phyloP scores from a whole-genome alignment of 108 stramenopile species.

The Nitzschia sp. region DNA sequence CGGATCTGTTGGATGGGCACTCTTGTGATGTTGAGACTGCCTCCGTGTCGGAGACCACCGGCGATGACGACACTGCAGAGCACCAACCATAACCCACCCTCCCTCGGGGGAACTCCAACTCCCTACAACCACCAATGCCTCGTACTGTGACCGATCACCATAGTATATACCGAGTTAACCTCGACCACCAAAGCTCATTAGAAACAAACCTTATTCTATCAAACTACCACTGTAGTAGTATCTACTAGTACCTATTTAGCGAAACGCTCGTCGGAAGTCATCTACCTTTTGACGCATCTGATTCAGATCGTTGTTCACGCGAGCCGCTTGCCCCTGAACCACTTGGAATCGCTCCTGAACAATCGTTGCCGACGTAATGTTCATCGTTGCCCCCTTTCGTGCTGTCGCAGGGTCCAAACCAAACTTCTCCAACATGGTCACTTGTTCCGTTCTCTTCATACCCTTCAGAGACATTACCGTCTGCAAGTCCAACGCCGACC shows the following conservation, averaged over 20 bases:
- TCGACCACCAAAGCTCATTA: too few species aligned
- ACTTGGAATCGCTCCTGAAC: conserved; percentile 71
- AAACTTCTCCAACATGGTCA: conserved; percentile 77
- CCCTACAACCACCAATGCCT: too few species aligned
- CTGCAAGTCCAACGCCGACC: conserved; percentile 79
- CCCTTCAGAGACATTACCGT: conserved; percentile 90
- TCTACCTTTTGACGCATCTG: conserved; percentile 84
- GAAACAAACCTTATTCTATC: too few species aligned
- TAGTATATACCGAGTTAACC: too few species aligned
- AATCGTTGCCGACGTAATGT: conserved; percentile 65
- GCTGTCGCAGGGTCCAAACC: conserved; percentile 73
- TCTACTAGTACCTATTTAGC: conserved; percentile 29
- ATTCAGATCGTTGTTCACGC: conserved; percentile 73
- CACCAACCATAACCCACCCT: too few species aligned
- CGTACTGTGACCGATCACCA: too few species aligned
- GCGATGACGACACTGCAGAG: neutral
- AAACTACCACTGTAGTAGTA: too few species aligned
- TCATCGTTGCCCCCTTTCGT: conserved; percentile 48
- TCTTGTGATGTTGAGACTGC: neutral
- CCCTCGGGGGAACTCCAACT: too few species aligned
- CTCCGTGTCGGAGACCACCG: conserved; percentile 16
- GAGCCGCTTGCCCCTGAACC: conserved; percentile 66
- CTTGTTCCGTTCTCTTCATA: conserved; percentile 85
- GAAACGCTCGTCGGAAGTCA: conserved; percentile 75
- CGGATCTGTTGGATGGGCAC: too few species aligned